Base-by-base conservation (phyloP, 495 filamentous ascomycete genomes). In the Chaetomium fimeti region DNA sequence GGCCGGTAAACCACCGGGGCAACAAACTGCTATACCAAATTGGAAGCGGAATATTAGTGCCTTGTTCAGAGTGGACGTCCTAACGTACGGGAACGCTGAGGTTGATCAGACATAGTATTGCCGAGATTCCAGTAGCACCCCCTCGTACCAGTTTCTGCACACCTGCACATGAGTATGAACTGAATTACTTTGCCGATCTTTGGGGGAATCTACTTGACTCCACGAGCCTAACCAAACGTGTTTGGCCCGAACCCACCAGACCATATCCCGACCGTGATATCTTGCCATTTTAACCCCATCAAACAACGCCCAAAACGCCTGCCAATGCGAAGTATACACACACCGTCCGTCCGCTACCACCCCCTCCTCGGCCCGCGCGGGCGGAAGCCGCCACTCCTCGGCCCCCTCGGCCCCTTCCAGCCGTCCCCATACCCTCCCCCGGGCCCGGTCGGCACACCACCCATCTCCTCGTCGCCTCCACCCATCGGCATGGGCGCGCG, bases 401-500 rank as follows among this genome's bases (percentile, higher is more conserved):
- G 69, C 1, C 80, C 78, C 66, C 73, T 76, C 32, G 32, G 32
- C n/a, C 81, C 81, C 71, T 83, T 78, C 1, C 79, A 77, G 7
- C 58, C 58, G 15, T 83, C 83, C 32, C 81, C 79, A 43, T 80
- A 81, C 0, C 87, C 84, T 28, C 83, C 82, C 15, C 86, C 85
- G 78, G 61, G 84, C 76, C 69, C 80, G 60, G 68, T 74, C 45
- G 66, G 74, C 66, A 61, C 70, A 62, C 72, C 71, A 2, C 57
- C 76, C 72, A 68, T 78, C 66, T 70, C 82, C 80, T 57, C 84
- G 74, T 62, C 81, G 32, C 85, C 84, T 28, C 81, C 78, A 4
- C 55, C 55, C 67, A 89, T 83, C 53, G 78, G 74, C 22, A 88
- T 85, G 16, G 86, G 84, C 51, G 84, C 79, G n/a, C 89, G 75